A percentile compares a stretch with the other conserved stretches of the same genome.
These are phyloP conservation scores for Durio zibethinus DNA, from an alignment of 345 rosid genomes.

Conservation along the genomic window DNA sequence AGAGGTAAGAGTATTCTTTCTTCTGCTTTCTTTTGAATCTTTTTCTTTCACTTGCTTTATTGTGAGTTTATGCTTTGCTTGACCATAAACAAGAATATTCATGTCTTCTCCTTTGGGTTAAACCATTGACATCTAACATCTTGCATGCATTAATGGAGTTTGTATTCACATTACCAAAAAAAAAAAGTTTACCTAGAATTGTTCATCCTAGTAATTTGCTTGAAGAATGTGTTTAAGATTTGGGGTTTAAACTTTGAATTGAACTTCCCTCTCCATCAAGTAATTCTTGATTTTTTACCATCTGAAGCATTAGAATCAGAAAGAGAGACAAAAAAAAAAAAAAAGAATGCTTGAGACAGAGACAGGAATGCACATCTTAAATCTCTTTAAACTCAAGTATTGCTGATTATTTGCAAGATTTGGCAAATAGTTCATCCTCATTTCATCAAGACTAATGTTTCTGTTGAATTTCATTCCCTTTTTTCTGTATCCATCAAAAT, in stretches of 20 bases:
- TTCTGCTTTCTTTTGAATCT: neutral
- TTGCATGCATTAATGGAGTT: neutral
- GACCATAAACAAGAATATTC: constrained; percentile 32
- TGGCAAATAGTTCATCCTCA: too few species aligned
- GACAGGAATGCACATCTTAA: too few species aligned
- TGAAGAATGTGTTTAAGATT: neutral
- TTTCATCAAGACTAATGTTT: too few species aligned
- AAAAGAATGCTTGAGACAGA: too few species aligned
- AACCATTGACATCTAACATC: neutral
- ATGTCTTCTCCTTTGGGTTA: constrained; percentile 25
- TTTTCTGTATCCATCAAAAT: neutral
- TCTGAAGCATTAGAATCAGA: neutral
- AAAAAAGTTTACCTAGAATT: neutral
- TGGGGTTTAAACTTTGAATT: neutral
- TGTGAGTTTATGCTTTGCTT: constrained; percentile 41
- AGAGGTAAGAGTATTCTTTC: neutral
- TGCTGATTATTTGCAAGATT: too few species aligned
- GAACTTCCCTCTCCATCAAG: neutral
- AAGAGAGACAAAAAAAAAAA: too few species aligned
- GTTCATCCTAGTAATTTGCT: neutral
- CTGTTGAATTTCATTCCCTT: neutral
- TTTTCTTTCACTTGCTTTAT: neutral
- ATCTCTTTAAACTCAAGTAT: too few species aligned
- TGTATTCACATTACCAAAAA: neutral
- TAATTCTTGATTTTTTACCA: neutral